phyloP scores from a whole-genome alignment of 2,329 filamentous ascomycete genomes.

The Metarhizium brunneum region DNA sequence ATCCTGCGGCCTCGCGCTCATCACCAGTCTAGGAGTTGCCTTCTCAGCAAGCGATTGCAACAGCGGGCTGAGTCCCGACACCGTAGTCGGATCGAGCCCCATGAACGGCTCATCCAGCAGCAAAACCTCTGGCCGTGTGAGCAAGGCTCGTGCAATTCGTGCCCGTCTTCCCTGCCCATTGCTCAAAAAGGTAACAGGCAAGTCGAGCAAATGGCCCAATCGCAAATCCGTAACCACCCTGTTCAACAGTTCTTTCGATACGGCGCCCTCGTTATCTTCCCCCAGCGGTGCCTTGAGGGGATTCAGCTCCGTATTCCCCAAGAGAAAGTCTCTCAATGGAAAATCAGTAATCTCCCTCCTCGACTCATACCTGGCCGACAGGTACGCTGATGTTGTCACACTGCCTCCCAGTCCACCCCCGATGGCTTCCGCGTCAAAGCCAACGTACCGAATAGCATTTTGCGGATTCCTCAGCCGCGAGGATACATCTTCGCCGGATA shows the following conservation, averaged over 20 bases:
- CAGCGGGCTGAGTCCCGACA: slow-evolving; percentile 60
- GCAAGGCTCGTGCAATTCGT: slow-evolving; percentile 76
- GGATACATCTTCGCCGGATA: slow-evolving; percentile 54
- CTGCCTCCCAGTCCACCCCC: slow-evolving; percentile 40
- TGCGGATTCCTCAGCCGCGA: slow-evolving; percentile 46
- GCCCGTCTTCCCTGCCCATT: slow-evolving; percentile 87
- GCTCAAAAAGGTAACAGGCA: slow-evolving; percentile 83
- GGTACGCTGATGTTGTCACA: slow-evolving; percentile 64
- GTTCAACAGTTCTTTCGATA: slow-evolving; percentile 42
- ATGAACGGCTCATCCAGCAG: slow-evolving; percentile 93
- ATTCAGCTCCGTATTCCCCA: slow-evolving; percentile 77
- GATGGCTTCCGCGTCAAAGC: slow-evolving; percentile 69
- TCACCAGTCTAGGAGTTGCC: slow-evolving; percentile 60
- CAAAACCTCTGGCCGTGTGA: slow-evolving; percentile 70
- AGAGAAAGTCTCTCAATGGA: slow-evolving; percentile 69
- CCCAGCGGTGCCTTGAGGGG: slow-evolving; percentile 38
- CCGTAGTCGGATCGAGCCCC: slow-evolving; percentile 82
- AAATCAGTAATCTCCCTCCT: slow-evolving; percentile 81
- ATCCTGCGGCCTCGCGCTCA: slow-evolving; percentile 79
- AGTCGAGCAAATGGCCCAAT: slow-evolving; percentile 58
- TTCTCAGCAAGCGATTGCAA: slow-evolving; percentile 58
- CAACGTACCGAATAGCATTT: slow-evolving; percentile 77
- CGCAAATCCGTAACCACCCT: slow-evolving; percentile 61
- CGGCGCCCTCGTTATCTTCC: slow-evolving; percentile 33
- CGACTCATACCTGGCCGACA: slow-evolving; percentile 87